phyloP scores from a whole-genome alignment of 352 stramenopile species.

The Pythium sp. region DNA sequence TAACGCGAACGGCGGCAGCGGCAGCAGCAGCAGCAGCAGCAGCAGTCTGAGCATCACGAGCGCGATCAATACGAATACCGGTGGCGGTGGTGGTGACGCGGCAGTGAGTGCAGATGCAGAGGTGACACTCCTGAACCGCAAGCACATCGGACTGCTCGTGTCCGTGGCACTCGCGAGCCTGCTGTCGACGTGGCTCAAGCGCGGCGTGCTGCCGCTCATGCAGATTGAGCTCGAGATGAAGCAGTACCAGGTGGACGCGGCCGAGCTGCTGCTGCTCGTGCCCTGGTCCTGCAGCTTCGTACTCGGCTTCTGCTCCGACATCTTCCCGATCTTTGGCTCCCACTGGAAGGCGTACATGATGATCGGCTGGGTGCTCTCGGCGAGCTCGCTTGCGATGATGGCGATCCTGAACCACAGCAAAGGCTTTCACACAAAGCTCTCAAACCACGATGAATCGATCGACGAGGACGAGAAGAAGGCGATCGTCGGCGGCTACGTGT shows the following conservation, averaged over 20 bases:
- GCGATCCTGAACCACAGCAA: constrained; percentile 29
- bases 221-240: constrained; percentile 34
- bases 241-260: constrained; percentile 34
- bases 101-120: neutral
- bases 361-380: constrained; percentile 21
- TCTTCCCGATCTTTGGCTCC: constrained; percentile 20
- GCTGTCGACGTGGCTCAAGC: constrained; percentile 43
- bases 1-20: neutral
- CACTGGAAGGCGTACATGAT: constrained; percentile 27
- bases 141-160: constrained; percentile 37
- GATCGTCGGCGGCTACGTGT: constrained; percentile 35
- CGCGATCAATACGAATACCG: neutral
- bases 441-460: constrained; percentile 21
- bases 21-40: neutral
- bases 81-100: neutral
- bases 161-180: constrained; percentile 38
- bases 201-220: constrained; percentile 40
- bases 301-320: constrained; percentile 21
- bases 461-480: constrained; percentile 19
- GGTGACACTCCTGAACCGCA: constrained; percentile 21
- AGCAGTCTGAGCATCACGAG: neutral
- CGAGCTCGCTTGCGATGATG: constrained; percentile 31
- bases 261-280: constrained; percentile 31
- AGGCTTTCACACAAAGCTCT: constrained; percentile 15
- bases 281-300: constrained; percentile 40